Evolutionary conservation across 148 eudicot genomes (phyloP).

Genomic region (Selenicereus undatus): DNA sequence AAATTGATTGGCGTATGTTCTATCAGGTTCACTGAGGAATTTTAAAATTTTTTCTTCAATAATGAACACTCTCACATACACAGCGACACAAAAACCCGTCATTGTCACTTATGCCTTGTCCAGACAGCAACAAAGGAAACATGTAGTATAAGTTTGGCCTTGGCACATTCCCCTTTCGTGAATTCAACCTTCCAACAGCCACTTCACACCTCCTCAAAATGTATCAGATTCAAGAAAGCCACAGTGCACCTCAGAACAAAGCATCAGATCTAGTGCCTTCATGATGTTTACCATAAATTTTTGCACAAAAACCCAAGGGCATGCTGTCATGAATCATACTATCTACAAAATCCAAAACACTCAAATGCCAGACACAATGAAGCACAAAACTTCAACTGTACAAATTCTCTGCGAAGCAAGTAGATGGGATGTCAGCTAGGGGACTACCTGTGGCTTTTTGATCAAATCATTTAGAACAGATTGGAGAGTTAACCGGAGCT

Average conservation of each 20-base stretch:
- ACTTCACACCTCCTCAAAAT: neutral
- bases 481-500: constrained; percentile 77
- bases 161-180: neutral
- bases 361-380: neutral
- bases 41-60: neutral
- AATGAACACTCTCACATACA: neutral
- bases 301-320: neutral
- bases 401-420: neutral
- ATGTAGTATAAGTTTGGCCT: neutral
- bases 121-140: neutral
- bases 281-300: neutral
- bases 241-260: neutral
- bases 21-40: neutral
- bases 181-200: neutral
- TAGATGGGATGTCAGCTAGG: neutral
- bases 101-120: neutral
- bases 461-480: constrained; percentile 74
- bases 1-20: too few species aligned
- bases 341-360: neutral
- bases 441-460: constrained; percentile 72
- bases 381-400: neutral
- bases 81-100: neutral
- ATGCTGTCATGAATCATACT: neutral
- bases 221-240: neutral
- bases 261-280: neutral